Conservation (phyloP, 495 filamentous ascomycete species). For the Lasiosphaeris hirsuta region DNA sequence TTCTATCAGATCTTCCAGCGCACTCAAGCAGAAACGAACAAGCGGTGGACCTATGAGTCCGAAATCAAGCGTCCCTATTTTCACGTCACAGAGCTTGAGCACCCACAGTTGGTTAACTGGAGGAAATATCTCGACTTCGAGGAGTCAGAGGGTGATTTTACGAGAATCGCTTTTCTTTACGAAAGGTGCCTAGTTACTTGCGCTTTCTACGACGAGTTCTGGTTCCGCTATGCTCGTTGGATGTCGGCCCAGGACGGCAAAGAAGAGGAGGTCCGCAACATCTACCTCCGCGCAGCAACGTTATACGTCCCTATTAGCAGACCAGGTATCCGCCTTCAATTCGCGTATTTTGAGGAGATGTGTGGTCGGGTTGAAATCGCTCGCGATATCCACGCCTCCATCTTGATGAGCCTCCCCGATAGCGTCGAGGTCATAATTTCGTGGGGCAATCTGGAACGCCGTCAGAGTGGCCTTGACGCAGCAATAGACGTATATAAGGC, state of each 20-base stretch:
- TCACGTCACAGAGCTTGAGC: conserved; percentile 89
- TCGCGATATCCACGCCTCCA: conserved; percentile 75
- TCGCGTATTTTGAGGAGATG: conserved; percentile 92
- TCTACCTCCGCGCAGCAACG: conserved; percentile 84
- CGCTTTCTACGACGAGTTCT: conserved; percentile 96
- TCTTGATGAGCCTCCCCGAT: conserved; percentile 63
- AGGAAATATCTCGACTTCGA: conserved; percentile 96
- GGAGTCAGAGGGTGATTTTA: conserved; percentile 76
- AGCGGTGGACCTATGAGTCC: conserved; percentile 92
- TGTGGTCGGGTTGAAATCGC: conserved; percentile 71
- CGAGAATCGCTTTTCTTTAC: conserved; percentile 77
- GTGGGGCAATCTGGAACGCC: conserved; percentile 82
- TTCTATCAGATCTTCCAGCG: conserved; percentile 78
- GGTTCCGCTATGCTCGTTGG: conserved; percentile 96
- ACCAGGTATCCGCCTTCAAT: conserved; percentile 80
- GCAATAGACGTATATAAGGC: conserved; percentile 82
- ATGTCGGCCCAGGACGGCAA: conserved; percentile 80
- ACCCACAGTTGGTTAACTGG: conserved; percentile 87
- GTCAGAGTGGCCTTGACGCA: conserved; percentile 78
- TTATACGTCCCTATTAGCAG: conserved; percentile 81
- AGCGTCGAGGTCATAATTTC: conserved; percentile 85
- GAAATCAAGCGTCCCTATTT: conserved; percentile 97
- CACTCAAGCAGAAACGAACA: conserved; percentile 85
- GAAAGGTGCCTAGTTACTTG: conserved; percentile 90
- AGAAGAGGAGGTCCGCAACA: conserved; percentile 86